Evolutionary conservation across 192 early-diverging fungal genomes (phyloP).

Genomic region (Mortierella claussenii): DNA sequence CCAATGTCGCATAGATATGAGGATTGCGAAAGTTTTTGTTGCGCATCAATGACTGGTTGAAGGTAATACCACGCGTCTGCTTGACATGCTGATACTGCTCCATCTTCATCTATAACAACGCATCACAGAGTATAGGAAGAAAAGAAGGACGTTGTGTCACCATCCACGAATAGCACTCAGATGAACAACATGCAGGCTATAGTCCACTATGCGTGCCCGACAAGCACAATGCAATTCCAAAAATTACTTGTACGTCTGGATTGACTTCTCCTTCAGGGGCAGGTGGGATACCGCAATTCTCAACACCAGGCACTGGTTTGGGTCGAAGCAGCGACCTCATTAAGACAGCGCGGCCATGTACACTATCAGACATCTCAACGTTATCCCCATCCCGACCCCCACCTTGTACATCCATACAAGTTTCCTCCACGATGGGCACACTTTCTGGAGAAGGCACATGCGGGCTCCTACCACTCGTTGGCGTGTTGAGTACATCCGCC

Average conservation of each 20-base stretch:
- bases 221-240: no score
- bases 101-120: conserved; percentile 81
- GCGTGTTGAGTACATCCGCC: conserved; percentile 41
- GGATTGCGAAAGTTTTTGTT: conserved; percentile 95
- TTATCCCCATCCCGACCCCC: neutral
- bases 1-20: conserved; percentile 87
- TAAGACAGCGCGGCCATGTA: conserved; percentile 7
- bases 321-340: conserved; percentile 55
- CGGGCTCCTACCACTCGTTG: conserved; percentile 37
- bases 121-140: no score
- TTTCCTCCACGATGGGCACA: conserved; percentile 15
- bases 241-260: conserved; percentile 72
- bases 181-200: no score
- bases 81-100: conserved; percentile 76
- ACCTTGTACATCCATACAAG: neutral
- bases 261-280: conserved; percentile 67
- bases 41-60: conserved; percentile 83
- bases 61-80: conserved; percentile 70
- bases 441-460: conserved; percentile 4
- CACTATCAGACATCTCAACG: neutral
- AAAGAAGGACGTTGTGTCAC: no score
- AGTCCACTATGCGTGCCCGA: no score
- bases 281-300: conserved; percentile 69
- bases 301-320: conserved; percentile 59
- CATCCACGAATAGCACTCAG: no score